phyloP scores from a whole-genome alignment of 495 filamentous ascomycete species.

The Astrothelium subdiscretum region DNA sequence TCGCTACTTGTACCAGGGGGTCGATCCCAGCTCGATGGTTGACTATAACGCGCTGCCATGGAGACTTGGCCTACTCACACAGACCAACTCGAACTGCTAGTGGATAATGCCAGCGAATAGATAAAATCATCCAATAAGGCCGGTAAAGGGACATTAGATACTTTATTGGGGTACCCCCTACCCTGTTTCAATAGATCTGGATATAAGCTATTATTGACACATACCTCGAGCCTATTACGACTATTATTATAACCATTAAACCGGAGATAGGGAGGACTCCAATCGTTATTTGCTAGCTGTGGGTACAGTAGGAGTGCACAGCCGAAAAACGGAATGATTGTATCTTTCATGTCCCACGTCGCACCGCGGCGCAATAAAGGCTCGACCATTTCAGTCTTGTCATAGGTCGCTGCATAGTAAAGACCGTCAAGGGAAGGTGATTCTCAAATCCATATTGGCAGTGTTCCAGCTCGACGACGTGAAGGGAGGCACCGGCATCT shows the following conservation, averaged over 20 bases:
- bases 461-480: neutral
- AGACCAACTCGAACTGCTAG: conserved; percentile 9
- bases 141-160: neutral
- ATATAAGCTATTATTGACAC: no score
- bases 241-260: no score
- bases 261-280: no score
- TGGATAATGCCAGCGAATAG: neutral
- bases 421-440: neutral
- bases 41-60: conserved; percentile 17
- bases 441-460: neutral
- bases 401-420: neutral
- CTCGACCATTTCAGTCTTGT: neutral
- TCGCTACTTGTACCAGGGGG: conserved; percentile 21
- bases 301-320: no score
- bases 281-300: no score
- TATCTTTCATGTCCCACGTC: no score
- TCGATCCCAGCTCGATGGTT: conserved; percentile 9
- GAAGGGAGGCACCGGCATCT: neutral
- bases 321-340: no score
- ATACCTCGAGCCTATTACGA: no score
- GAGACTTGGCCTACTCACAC: conserved; percentile 15
- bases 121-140: neutral
- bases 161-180: no score
- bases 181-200: no score
- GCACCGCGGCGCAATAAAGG: neutral